Evolutionary conservation across 495 filamentous ascomycete genomes (phyloP).

Genomic region (Penicillium dipodomyicola): DNA sequence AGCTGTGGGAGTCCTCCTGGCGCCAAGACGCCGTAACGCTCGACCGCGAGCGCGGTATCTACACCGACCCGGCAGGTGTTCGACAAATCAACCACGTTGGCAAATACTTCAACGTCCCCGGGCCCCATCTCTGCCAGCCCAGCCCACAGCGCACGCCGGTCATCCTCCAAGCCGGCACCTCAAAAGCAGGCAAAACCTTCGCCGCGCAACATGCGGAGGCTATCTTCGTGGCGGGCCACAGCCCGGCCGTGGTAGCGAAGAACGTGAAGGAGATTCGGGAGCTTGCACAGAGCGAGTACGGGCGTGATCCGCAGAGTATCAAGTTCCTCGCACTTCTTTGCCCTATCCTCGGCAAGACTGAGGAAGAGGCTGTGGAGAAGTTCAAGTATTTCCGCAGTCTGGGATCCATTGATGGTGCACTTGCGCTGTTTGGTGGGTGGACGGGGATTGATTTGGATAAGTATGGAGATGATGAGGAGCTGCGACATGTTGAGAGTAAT

Average conservation of each 20-base stretch:
- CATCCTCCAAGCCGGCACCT: conserved; percentile 64
- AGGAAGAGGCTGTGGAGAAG: conserved; percentile 54
- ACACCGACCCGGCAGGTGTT: conserved; percentile 58
- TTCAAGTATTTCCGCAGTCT: conserved; percentile 48
- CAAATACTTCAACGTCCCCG: conserved; percentile 63
- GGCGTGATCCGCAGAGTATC: conserved; percentile 48
- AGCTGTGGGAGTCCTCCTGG: conserved; percentile 69
- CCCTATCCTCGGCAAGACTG: conserved; percentile 51
- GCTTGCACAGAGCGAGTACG: conserved; percentile 43
- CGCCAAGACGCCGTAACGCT: conserved; percentile 61
- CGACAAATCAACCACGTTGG: conserved; percentile 65
- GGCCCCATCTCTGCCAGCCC: conserved; percentile 63
- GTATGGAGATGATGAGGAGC: conserved; percentile 55
- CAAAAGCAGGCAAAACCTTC: conserved; percentile 60
- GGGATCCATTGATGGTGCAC: conserved; percentile 52
- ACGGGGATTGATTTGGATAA: conserved; percentile 54
- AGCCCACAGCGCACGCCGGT: conserved; percentile 65
- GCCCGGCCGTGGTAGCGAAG: conserved; percentile 45
- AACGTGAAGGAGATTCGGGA: conserved; percentile 51
- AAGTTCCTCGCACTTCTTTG: conserved; percentile 55
- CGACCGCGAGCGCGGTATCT: conserved; percentile 54
- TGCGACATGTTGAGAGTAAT: conserved; percentile 61
- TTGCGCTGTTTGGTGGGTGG: conserved; percentile 59
- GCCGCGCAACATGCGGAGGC: conserved; percentile 59
- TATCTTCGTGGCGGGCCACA: conserved; percentile 52